Conservation (phyloP, 1,139 yeast species). For the Lodderomyces oxycetoniae region DNA sequence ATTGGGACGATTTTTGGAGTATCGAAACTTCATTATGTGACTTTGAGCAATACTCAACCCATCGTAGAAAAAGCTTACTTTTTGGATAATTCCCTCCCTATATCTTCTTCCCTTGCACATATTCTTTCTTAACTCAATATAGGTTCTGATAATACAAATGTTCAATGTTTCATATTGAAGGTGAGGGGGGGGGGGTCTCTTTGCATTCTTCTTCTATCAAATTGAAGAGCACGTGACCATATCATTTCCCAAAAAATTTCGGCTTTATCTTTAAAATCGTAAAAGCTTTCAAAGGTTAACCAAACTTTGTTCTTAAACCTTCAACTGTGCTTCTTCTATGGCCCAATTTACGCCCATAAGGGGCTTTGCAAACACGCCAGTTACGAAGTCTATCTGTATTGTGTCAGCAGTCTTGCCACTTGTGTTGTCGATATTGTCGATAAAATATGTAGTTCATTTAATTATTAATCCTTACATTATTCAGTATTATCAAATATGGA, state of each 20-base stretch:
- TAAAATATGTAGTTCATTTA: slow-evolving; percentile 51
- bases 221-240: no score
- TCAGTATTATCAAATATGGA: slow-evolving; percentile 66
- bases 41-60: slow-evolving; percentile 27
- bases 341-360: slow-evolving; percentile 38
- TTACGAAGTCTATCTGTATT: slow-evolving; percentile 44
- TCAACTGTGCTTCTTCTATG: no score
- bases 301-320: no score
- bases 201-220: no score
- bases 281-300: no score
- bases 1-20: slow-evolving; percentile 23
- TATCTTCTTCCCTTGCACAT: no score
- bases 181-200: no score
- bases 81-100: slow-evolving; percentile 11
- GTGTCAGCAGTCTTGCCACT: slow-evolving; percentile 45
- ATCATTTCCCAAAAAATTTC: no score
- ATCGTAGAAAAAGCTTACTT: slow-evolving; percentile 15
- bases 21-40: slow-evolving; percentile 27
- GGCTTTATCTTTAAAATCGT: no score
- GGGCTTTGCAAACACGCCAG: slow-evolving; percentile 60
- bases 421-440: slow-evolving; percentile 48
- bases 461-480: slow-evolving; percentile 54
- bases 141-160: no score
- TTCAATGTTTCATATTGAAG: no score
- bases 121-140: no score